Base-by-base conservation (phyloP, 352 stramenopile genomes). In the Globisporangium alternatum region DNA sequence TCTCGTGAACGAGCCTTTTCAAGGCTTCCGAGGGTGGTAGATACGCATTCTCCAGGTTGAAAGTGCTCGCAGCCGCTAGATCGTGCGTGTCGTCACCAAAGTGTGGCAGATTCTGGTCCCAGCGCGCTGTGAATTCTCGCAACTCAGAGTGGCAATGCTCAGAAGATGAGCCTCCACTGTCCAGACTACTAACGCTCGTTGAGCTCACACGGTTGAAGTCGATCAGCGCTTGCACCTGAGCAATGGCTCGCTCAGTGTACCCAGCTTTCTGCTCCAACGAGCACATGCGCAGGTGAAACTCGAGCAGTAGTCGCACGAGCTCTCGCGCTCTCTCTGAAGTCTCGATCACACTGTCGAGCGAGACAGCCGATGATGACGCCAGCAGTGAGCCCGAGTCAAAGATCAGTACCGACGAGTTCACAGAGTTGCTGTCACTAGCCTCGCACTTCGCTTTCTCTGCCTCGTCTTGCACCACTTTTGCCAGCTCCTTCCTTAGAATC, bases 171-270 rank as follows among this genome's bases (percentile, higher is more conserved):
- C 10, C 17, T 4, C 13, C 37, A n/a, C 66, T 37, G 12, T n/a
- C 31, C 28, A n/a, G 21, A 21, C 17, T 19, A 5, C 0, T 60
- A 15, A 22, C 47, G 41, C 17, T 47, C 35, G 22, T 55, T 6
- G 8, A 12, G 6, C 17, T 72, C 22, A 75, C 21, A 19, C 43
- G 21, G 31, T 75, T 86, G 47, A 91, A 81, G 53, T 75, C 77
- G 30, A 90, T 45, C 28, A 93, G 45, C 19, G 85, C 86, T 72
- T 93, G 83, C 3, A 86, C 33, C 15, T 90, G 79, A n/a, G 79
- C 67, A 15, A 96, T 71, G 3, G 78, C 74, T 19, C 84, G 78
- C 56, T 96, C 87, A 0, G 68, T 49, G 62, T 86, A 89, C 0
- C 85, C 87, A 5, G 77, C 71, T 28, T 77, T 79, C 19, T 65